Evolutionary conservation across 2,329 filamentous ascomycete species (phyloP), one percentile per base, ranked within the genome.

Genomic region (Thielaviopsis populi): DNA sequence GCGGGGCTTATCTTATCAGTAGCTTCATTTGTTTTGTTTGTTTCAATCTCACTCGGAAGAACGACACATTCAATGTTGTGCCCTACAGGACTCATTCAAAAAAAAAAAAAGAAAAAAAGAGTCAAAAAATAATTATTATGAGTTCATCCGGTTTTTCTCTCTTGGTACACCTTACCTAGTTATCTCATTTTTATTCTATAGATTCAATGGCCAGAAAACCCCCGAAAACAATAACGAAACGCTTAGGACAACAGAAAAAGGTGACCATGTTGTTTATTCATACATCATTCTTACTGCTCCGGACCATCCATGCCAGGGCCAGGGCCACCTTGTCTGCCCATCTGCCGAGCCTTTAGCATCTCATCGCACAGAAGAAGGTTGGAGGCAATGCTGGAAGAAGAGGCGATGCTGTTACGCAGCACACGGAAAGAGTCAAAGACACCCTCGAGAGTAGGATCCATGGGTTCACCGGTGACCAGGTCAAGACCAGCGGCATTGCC

Each of bases 381-480:
- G 10, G 89, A 92, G 5, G 94, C 92, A 71, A 99, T 99, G 68
- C 94, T 90, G 30, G 92, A 88, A 74, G 91, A 94, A 41, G 91
- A 96, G 2, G 94, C 91, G 67, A 99, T 85, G 74, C 87, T 91
- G 78, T 97, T 97, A 69, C 94, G 83, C 70, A 99, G 76, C 42
- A 99, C 94, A 65, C 94, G 84, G 84, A 95, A 99, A 15, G 91
- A 96, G 74, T 99, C 94, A 73, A 89, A 99, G 8, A 99, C 87
- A 70, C 94, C 94, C 73, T 89, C 88, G 69, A 95, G 84, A 67
- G 90, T 85, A 1, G 94, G 94, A 72, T 97, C 94, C 91, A 97
- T 97, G 1, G 92, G 87, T 72, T 94, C 85, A 66, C 94, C 94
- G 5, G 89, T 91, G 60, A 85, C 81, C 64, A 99, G 79, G 73